Evolutionary conservation across 805 yeast genomes (phyloP).

Genomic region (Lipomyces starkeyi): DNA sequence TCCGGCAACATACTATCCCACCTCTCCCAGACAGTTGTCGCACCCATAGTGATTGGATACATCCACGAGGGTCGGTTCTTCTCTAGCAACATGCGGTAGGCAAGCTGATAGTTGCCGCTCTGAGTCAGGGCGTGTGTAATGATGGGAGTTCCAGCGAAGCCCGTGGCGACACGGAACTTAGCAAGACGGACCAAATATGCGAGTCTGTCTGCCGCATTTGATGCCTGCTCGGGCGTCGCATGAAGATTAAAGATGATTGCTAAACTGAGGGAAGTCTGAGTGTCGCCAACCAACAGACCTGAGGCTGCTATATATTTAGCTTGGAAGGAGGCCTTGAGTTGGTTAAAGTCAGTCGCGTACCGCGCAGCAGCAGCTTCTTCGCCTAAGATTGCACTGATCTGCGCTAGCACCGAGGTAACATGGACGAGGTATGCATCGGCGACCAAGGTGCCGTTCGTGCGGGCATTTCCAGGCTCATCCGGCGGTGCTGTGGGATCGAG

Average conservation of each 20-base stretch:
- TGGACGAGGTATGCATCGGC: constrained; percentile 41
- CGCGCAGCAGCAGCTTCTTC: no score
- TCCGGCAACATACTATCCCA: constrained; percentile 45
- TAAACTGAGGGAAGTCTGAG: no score
- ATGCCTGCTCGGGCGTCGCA: not conserved
- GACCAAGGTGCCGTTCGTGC: constrained; percentile 41
- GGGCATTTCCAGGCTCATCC: constrained; percentile 39
- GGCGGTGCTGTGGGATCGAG: constrained; percentile 44
- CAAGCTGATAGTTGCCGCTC: constrained; percentile 40
- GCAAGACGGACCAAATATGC: no score
- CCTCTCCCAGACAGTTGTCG: constrained; percentile 45
- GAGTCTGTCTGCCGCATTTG: no score
- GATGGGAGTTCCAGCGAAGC: constrained; percentile 45
- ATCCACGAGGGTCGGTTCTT: constrained; percentile 43
- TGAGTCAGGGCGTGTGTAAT: constrained; percentile 40
- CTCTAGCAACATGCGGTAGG: constrained; percentile 41
- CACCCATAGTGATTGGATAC: constrained; percentile 44
- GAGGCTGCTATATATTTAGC: no score
- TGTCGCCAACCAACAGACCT: no score
- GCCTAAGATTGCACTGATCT: constrained; percentile 31
- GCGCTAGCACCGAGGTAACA: constrained; percentile 30
- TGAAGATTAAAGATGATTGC: no score
- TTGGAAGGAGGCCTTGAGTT: no score
- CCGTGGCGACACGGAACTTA: constrained; percentile 44
- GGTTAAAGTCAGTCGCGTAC: no score